phyloP scores from a whole-genome alignment of 257 asterid species.

The Solanum corneliomulleri region DNA sequence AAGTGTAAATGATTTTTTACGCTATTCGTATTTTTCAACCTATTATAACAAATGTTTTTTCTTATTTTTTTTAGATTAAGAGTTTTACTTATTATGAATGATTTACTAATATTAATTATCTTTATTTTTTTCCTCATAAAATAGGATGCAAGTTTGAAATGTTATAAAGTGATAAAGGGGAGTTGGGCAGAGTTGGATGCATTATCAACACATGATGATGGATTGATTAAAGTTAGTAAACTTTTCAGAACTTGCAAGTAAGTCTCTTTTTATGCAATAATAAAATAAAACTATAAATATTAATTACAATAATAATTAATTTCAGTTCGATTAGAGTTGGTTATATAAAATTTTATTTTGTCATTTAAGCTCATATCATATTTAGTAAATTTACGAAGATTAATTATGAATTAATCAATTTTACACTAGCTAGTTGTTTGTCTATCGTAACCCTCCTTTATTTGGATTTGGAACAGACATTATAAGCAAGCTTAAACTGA shows the following conservation, averaged over 20 bases:
- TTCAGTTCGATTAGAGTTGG: too few species aligned
- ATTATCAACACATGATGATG: slow-evolving; percentile 18
- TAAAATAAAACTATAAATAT: neutral
- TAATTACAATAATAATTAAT: neutral
- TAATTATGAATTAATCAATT: neutral
- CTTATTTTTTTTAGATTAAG: neutral
- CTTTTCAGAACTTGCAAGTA: slow-evolving; percentile 68
- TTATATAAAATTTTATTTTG: neutral
- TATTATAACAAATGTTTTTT: neutral
- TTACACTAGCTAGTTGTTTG: fast-evolving
- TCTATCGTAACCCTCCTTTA: too few species aligned
- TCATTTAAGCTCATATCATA: neutral
- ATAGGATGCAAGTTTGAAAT: slow-evolving; percentile 58
- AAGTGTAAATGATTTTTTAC: neutral
- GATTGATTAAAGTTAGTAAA: slow-evolving; percentile 35
- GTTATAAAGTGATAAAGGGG: slow-evolving; percentile 56
- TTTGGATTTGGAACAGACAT: neutral
- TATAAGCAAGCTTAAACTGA: fast-evolving
- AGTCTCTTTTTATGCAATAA: slow-evolving; percentile 2
- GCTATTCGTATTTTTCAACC: neutral
- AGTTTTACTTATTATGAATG: neutral
- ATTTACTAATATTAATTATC: neutral
- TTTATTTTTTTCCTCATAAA: neutral
- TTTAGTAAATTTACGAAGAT: neutral
- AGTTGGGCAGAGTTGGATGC: slow-evolving; percentile 60